Evolutionary conservation across 2,329 filamentous ascomycete genomes (phyloP), one percentile per base, ranked within the genome.

Genomic region (Fusarium sp.): DNA sequence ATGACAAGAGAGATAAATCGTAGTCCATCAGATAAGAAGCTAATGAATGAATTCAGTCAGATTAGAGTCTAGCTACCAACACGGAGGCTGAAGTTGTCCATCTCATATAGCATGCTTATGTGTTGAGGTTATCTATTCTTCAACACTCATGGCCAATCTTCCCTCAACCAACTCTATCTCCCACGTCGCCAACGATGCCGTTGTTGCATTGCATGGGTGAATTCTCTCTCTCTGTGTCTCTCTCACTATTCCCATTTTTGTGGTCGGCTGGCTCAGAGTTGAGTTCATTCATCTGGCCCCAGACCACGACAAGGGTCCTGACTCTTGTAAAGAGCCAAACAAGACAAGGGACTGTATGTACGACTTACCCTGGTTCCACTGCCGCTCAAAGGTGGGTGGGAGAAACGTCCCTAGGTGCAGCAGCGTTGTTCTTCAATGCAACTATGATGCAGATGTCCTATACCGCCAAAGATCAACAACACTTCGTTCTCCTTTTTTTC

Each of bases 271-370:
- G 66, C 66, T 69, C 66, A 69, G 66, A 69, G 61, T 69, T 69
- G 66, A 69, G 66, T 69, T 69, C 61, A 26, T 67, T 69, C 61
- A 50, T 59, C 53, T 33, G 56, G 64, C 59, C 64, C 65, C 59
- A 68, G 64, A 53, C 65, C 48, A 46, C 33, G 66, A 69, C 66
- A 69, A 69, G 66, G 66, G 61, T 69, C 66, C 46, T 69, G 66
- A 69, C 66, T 69, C 66, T 69, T 69, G 66, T 57, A 48, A 39
- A 10, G 41, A 50, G 42, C 26, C 56, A 43, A 52, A 52, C 48
- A 52, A 16, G 48, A 50, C 53, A 50, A 26, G 53, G 53, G 31
- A 38, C 43, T 23, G 8, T 23, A 42, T 33, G 58, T 62, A 52
- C 42, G 42, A 35, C 53, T 29, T 37, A 63, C 44, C 65, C 65